Conservation (phyloP, 352 stramenopile genomes). For the Pythium scleroteichum region DNA sequence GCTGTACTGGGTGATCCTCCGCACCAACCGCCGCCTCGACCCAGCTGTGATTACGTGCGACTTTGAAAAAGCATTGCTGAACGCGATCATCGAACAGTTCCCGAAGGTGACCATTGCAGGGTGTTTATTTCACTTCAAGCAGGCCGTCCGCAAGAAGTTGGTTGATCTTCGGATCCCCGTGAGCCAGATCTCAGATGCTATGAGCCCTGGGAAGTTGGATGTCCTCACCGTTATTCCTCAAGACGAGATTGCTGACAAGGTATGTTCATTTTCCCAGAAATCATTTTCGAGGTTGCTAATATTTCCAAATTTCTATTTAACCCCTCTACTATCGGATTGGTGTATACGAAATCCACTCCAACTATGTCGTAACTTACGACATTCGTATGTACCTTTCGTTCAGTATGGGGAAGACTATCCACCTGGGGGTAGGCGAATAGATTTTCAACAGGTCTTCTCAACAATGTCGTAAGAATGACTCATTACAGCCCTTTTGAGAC, state of each 20-base stretch:
- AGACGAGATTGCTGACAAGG: not conserved
- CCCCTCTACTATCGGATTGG: too few species aligned
- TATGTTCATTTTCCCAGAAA: not conserved
- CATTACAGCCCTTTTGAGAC: too few species aligned
- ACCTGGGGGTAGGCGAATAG: too few species aligned
- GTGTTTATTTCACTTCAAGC: slow-evolving; percentile 13
- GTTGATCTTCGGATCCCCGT: not conserved
- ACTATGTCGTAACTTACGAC: too few species aligned
- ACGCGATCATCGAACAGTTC: slow-evolving; percentile 5
- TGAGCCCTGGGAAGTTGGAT: slow-evolving; percentile 1
- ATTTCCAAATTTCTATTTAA: too few species aligned
- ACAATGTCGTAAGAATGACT: too few species aligned
- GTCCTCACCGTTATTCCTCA: slow-evolving; percentile 2
- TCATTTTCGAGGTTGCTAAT: too few species aligned
- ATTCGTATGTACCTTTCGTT: too few species aligned
- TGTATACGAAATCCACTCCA: too few species aligned
- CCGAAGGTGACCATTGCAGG: not conserved
- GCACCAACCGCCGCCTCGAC: slow-evolving; percentile 5
- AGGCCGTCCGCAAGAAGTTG: slow-evolving; percentile 6
- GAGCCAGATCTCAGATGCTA: not conserved
- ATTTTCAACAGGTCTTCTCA: too few species aligned
- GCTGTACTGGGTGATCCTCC: slow-evolving; percentile 11
- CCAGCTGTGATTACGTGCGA: slow-evolving; percentile 10
- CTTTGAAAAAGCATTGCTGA: slow-evolving; percentile 4
- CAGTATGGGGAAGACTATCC: too few species aligned